Evolutionary conservation across 148 eudicot genomes (phyloP).

Genomic region (Persicaria tinctoria): DNA sequence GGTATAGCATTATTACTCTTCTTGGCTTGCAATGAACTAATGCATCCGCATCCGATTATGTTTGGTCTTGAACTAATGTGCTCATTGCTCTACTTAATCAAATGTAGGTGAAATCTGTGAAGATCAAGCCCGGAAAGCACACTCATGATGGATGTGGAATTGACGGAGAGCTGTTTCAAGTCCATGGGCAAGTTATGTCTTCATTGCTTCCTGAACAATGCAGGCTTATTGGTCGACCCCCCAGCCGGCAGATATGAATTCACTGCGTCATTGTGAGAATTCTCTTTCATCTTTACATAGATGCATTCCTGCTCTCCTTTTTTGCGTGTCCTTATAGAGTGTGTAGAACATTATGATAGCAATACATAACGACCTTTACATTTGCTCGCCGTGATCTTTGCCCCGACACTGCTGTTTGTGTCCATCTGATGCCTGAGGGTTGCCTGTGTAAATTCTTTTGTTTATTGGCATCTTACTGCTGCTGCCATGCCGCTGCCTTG

Average conservation of each 20-base stretch:
- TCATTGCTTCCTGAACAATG: slow-evolving; percentile 89
- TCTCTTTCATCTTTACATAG: slow-evolving; percentile 2
- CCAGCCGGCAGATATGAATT: slow-evolving; percentile 33
- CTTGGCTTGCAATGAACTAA: not conserved
- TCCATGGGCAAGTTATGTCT: slow-evolving; percentile 71
- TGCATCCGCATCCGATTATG: not conserved
- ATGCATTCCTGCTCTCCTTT: not conserved
- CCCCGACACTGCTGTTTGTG: slow-evolving; percentile 3
- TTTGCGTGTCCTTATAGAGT: not conserved
- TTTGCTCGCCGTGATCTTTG: not conserved
- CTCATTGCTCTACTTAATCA: not conserved
- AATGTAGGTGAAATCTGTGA: slow-evolving; percentile 55
- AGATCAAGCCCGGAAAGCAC: slow-evolving; percentile 82
- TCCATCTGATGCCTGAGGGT: not conserved
- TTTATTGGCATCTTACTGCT: slow-evolving; percentile 2
- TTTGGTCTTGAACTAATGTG: not conserved
- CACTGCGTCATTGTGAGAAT: not conserved
- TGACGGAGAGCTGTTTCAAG: slow-evolving; percentile 89
- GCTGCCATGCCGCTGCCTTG: not conserved
- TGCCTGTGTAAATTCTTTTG: slow-evolving; percentile 7
- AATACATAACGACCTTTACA: slow-evolving; percentile 7
- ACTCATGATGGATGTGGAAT: slow-evolving; percentile 83
- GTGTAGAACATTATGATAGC: not conserved
- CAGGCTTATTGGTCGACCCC: slow-evolving; percentile 84
- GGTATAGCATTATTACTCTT: slow-evolving; percentile 32